Evolutionary conservation across 768 basidiomycete genomes (phyloP), one percentile per base, ranked within the genome.

Genomic region (Naematelia aurantialba): DNA sequence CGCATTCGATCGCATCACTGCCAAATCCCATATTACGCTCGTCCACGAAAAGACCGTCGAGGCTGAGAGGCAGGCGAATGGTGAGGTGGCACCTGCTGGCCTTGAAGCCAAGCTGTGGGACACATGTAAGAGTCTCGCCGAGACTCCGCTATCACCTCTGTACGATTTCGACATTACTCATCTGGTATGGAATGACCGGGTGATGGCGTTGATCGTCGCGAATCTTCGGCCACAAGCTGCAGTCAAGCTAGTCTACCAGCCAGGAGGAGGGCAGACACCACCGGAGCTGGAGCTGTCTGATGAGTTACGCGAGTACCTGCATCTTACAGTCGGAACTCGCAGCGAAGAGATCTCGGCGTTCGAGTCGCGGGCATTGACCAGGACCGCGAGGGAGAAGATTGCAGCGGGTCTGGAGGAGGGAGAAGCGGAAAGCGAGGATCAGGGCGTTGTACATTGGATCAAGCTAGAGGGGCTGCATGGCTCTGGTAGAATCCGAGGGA

Each of bases 291-390:
- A 69, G 56, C 78, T 90, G 14, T 79, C 82, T 0, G 72, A 79
- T 4, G 80, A 82, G 12, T 64, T 87, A 11, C 79, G 79, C 55
- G 67, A 78, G 4, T 60, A 83, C 58, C 75, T 93, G 67, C 96
- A 98, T 72, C 83, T 98, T 56, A 98, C 96, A 0, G 85, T 97
- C 4, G 96, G 89, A 5, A 93, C 89, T 14, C 67, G 71, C 50
- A 70, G 81, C 44, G 72, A 74, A 11, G 78, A 78, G 5, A 79
- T 92, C 2, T 58, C 69, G 0, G 81, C 89, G 1, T 82, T 88
- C 22, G 90, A 93, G 78, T 89, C 85, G 14, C 86, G 79, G 76
- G 78, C 57, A 25, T 5, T 73, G 14, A 57, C 66, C 26, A 55
- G 52, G 39, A 55, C 39, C 5, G 58, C 58, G 2, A 47, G 61